phyloP scores from a whole-genome alignment of 768 basidiomycete genomes.

The Boletus insuetus region DNA sequence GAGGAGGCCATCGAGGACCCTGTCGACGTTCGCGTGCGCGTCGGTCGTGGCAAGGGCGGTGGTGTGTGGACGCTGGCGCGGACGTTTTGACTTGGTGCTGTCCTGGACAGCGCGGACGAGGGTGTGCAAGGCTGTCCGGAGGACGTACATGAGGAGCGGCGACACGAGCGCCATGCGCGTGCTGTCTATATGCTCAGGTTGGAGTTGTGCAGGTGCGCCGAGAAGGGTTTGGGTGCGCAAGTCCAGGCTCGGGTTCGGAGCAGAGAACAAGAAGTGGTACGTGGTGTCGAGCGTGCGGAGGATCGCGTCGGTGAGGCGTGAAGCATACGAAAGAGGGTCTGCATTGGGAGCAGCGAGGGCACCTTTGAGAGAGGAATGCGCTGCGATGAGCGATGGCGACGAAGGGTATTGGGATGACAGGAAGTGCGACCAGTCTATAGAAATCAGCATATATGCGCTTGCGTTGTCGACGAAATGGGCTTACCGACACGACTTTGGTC shows the following conservation, averaged over 20 bases:
- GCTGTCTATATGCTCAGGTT: conserved; percentile 15
- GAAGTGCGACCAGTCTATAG: conserved; percentile 20
- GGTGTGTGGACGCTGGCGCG: not conserved
- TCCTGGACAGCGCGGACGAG: conserved; percentile 12
- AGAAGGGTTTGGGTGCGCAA: not conserved
- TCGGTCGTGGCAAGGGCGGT: not conserved
- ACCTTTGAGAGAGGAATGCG: conserved; percentile 22
- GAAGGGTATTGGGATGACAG: conserved; percentile 21
- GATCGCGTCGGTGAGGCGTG: conserved; percentile 20
- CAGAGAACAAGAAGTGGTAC: conserved; percentile 20
- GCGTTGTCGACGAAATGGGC: not conserved
- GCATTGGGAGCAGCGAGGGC: conserved; percentile 6
- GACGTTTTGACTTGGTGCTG: conserved; percentile 11
- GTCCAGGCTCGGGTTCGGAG: not conserved
- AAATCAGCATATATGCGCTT: not conserved
- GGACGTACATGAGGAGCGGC: conserved; percentile 23
- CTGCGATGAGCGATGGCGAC: conserved; percentile 22
- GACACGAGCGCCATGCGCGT: conserved; percentile 19
- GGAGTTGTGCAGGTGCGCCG: not conserved
- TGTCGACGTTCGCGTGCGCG: conserved; percentile 6
- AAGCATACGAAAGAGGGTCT: conserved; percentile 3
- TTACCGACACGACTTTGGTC: conserved; percentile 19
- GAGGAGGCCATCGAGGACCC: conserved; percentile 16
- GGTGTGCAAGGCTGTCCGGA: conserved; percentile 20
- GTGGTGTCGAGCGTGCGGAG: conserved; percentile 17